These are phyloP conservation scores for Phytophthora syringae DNA, from an alignment of 352 stramenopile species.

Conservation along the genomic window DNA sequence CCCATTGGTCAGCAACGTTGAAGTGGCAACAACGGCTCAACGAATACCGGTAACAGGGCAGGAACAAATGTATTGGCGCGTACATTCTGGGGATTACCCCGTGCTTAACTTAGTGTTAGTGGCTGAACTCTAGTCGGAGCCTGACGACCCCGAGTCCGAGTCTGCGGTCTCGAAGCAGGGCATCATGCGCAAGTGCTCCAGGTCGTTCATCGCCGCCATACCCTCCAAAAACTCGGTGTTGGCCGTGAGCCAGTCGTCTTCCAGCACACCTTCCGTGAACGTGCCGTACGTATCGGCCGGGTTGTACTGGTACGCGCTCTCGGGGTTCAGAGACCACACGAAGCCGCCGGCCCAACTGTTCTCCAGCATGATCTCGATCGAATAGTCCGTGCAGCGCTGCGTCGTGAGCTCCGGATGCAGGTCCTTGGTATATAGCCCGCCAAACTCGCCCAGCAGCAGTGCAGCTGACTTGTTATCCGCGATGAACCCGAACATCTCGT, in stretches of 20 bases:
- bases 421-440: slow-evolving; percentile 59
- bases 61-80: too few species aligned
- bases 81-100: too few species aligned
- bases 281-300: slow-evolving; percentile 43
- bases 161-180: slow-evolving; percentile 51
- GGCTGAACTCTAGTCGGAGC: too few species aligned
- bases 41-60: too few species aligned
- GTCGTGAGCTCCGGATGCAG: slow-evolving; percentile 53
- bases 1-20: slow-evolving; percentile 4
- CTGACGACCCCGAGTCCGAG: slow-evolving; percentile 34
- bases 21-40: too few species aligned
- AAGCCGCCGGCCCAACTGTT: slow-evolving; percentile 58
- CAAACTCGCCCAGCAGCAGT: slow-evolving; percentile 66
- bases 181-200: slow-evolving; percentile 47
- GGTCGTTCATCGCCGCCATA: slow-evolving; percentile 42
- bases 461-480: slow-evolving; percentile 51
- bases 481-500: slow-evolving; percentile 79
- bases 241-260: slow-evolving; percentile 56
- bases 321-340: slow-evolving; percentile 68
- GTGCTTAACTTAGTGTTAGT: too few species aligned
- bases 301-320: slow-evolving; percentile 68
- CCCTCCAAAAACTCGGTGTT: slow-evolving; percentile 52
- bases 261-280: slow-evolving; percentile 55
- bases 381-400: slow-evolving; percentile 52
- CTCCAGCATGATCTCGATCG: slow-evolving; percentile 52